Evolutionary conservation across 495 filamentous ascomycete species (phyloP).

Genomic region (Schizothecium vesticola): DNA sequence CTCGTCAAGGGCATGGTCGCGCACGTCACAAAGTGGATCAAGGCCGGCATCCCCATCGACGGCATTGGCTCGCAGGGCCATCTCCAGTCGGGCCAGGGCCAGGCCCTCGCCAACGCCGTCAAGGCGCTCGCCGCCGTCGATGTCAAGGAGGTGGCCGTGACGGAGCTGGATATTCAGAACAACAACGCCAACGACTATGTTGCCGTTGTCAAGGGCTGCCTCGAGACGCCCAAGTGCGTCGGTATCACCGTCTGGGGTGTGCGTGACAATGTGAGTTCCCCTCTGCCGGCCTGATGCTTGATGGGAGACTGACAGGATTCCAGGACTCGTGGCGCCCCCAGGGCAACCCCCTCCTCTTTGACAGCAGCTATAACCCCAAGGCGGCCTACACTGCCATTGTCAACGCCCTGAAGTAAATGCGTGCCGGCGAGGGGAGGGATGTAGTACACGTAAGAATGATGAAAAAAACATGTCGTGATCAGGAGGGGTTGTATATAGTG

Average conservation of each 20-base stretch:
- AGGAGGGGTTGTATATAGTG: neutral
- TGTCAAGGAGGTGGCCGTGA: constrained; percentile 54
- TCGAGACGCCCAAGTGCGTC: constrained; percentile 59
- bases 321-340: constrained; percentile 61
- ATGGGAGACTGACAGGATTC: neutral
- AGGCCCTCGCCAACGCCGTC: constrained; percentile 45
- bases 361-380: constrained; percentile 59
- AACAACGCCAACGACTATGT: constrained; percentile 56
- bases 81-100: constrained; percentile 44
- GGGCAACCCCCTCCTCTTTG: constrained; percentile 58
- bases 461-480: neutral
- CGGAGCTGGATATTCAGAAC: constrained; percentile 61
- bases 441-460: neutral
- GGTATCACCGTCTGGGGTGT: constrained; percentile 78
- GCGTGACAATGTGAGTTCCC: constrained; percentile 50
- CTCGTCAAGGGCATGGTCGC: constrained; percentile 53
- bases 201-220: constrained; percentile 58
- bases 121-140: constrained; percentile 49
- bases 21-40: constrained; percentile 62
- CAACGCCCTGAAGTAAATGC: constrained; percentile 36
- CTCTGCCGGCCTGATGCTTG: neutral
- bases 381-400: constrained; percentile 58
- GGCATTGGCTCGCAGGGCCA: constrained; percentile 67
- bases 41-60: constrained; percentile 63
- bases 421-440: neutral